These are phyloP conservation scores for Lodderomyces metapsilosis DNA, from an alignment of 1,139 yeast species.

Conservation along the genomic window DNA sequence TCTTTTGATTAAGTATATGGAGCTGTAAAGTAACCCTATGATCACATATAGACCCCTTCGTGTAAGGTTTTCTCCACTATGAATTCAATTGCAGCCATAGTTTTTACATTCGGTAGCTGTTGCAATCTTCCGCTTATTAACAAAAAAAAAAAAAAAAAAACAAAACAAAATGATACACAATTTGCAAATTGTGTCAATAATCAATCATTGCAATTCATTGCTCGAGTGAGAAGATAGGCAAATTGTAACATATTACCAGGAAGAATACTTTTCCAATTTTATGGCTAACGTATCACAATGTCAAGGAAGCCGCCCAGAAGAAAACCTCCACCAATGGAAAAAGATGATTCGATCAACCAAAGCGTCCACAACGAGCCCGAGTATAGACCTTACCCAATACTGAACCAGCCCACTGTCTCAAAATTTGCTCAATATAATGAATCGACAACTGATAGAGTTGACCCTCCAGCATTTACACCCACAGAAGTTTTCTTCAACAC, in stretches of 20 bases:
- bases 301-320: slow-evolving; percentile 24
- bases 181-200: no score
- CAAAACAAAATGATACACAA: background rate
- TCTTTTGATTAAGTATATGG: no score
- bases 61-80: no score
- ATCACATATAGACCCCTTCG: no score
- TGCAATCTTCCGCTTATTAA: background rate
- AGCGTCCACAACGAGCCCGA: background rate
- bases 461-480: background rate
- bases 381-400: background rate
- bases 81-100: background rate
- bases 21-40: no score
- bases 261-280: background rate
- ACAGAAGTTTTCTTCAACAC: slow-evolving; percentile 3
- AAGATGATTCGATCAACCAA: background rate
- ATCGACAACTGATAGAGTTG: background rate
- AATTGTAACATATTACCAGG: background rate
- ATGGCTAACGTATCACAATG: slow-evolving; percentile 3
- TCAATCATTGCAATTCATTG: no score
- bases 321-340: slow-evolving; percentile 25
- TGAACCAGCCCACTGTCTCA: background rate
- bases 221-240: no score
- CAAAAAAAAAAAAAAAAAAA: background rate
- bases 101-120: background rate
- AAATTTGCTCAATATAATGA: background rate